A percentile compares a stretch with the other conserved stretches of the same genome.
These are phyloP conservation scores for Fusarium avenaceum DNA, from an alignment of 2,329 filamentous ascomycete species.

Conservation along the genomic window DNA sequence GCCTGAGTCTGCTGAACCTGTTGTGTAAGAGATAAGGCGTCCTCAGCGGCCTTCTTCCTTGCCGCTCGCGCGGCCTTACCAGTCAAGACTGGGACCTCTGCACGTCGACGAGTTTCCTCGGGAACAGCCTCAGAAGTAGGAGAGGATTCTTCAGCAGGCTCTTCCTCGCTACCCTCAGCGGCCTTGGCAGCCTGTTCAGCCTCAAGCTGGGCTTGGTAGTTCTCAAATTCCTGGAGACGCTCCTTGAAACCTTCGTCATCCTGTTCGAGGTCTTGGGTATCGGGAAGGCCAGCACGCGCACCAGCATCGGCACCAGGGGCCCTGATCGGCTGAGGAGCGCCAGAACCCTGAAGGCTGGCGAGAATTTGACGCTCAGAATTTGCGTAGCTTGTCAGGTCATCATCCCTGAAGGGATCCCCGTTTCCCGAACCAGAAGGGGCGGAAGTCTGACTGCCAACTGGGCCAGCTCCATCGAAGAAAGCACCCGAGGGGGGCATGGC, in stretches of 20 bases:
- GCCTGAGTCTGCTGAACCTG: conserved; percentile 83
- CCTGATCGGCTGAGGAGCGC: conserved; percentile 56
- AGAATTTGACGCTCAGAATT: conserved; percentile 67
- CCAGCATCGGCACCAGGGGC: conserved; percentile 52
- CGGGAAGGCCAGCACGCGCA: conserved; percentile 63
- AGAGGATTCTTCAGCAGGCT: conserved; percentile 30
- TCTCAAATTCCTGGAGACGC: conserved; percentile 86
- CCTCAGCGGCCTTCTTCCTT: conserved; percentile 54
- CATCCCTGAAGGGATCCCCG: conserved; percentile 73
- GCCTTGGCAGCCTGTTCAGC: conserved; percentile 59
- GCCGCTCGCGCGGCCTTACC: conserved; percentile 48
- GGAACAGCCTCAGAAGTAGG: conserved; percentile 20
- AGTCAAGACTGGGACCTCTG: conserved; percentile 33
- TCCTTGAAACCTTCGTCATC: conserved; percentile 74
- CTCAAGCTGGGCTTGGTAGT: conserved; percentile 80
- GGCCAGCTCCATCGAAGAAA: conserved; percentile 75
- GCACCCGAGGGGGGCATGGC: conserved; percentile 72
- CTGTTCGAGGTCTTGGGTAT: conserved; percentile 63
- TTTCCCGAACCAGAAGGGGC: conserved; percentile 51
- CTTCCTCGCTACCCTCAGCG: conserved; percentile 55
- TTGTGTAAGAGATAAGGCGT: conserved; percentile 78
- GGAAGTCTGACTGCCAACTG: conserved; percentile 51
- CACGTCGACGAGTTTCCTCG: conserved; percentile 30
- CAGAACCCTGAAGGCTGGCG: conserved; percentile 53
- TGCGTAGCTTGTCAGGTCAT: conserved; percentile 78